Evolutionary conservation across 768 basidiomycete species (phyloP).

Genomic region (Tylopilus sp.): DNA sequence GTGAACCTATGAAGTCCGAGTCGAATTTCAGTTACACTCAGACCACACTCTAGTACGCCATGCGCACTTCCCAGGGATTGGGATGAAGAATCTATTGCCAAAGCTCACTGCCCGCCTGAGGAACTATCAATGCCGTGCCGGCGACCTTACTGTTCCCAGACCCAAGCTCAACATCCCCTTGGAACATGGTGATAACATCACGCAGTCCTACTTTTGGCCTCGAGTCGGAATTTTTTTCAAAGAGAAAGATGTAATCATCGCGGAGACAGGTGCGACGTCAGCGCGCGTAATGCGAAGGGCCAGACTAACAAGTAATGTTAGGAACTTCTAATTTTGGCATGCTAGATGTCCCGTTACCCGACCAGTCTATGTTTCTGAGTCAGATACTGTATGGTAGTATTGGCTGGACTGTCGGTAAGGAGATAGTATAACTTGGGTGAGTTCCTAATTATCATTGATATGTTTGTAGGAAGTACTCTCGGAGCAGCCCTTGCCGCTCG

Average conservation of each 20-base stretch:
- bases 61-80: slow-evolving; percentile 60
- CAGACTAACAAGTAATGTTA: slow-evolving; percentile 11
- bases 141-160: slow-evolving; percentile 44
- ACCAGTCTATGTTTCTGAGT: slow-evolving; percentile 58
- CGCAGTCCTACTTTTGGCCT: slow-evolving; percentile 85
- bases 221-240: slow-evolving; percentile 69
- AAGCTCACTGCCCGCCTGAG: slow-evolving; percentile 58
- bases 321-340: slow-evolving; percentile 85
- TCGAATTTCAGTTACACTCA: slow-evolving; percentile 63
- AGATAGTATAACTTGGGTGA: neutral
- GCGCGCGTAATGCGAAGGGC: neutral
- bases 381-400: slow-evolving; percentile 93
- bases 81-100: slow-evolving; percentile 76
- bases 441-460: neutral
- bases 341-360: slow-evolving; percentile 74
- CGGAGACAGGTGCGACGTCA: slow-evolving; percentile 67
- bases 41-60: slow-evolving; percentile 64
- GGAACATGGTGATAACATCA: slow-evolving; percentile 53
- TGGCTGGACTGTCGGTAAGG: slow-evolving; percentile 78
- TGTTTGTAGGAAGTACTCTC: slow-evolving; percentile 51
- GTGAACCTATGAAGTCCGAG: neutral
- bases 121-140: slow-evolving; percentile 38
- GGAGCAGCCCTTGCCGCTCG: slow-evolving; percentile 80
- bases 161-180: slow-evolving; percentile 42
- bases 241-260: slow-evolving; percentile 70